Conservation (phyloP, 495 filamentous ascomycete species). For the Talaromyces trachyspermus region DNA sequence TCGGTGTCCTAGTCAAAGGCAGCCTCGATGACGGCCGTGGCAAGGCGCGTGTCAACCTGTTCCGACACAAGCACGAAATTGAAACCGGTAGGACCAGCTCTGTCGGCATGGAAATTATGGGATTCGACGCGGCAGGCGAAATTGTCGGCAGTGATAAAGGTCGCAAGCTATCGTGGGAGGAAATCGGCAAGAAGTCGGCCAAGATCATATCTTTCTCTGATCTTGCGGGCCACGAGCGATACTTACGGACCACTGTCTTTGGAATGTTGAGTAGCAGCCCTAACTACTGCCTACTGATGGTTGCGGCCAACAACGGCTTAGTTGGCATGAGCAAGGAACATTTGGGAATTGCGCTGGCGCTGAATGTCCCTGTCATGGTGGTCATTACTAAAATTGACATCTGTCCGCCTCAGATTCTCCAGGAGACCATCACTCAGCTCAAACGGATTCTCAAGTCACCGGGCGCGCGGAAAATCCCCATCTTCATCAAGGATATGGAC, state of each 20-base stretch:
- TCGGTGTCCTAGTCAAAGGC: conserved; percentile 94
- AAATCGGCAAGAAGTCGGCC: conserved; percentile 87
- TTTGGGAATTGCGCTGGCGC: conserved; percentile 84
- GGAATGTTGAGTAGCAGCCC: conserved; percentile 90
- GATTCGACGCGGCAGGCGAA: conserved; percentile 84
- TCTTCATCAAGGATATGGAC: conserved; percentile 86
- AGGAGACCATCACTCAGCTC: conserved; percentile 90
- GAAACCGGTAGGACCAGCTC: conserved; percentile 93
- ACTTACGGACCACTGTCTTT: conserved; percentile 94
- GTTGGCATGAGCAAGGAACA: conserved; percentile 99
- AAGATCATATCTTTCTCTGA: conserved; percentile 98
- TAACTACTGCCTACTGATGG: conserved; percentile 97
- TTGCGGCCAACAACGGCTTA: conserved; percentile 93
- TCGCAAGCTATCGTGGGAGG: conserved; percentile 89
- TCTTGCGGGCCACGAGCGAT: conserved; percentile 90
- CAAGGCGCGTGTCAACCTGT: conserved; percentile 91
- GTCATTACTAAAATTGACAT: conserved; percentile 99
- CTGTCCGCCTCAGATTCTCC: conserved; percentile 88
- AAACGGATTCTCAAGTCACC: conserved; percentile 88
- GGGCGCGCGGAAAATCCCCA: conserved; percentile 92
- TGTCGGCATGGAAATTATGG: conserved; percentile 98
- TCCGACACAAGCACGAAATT: conserved; percentile 95
- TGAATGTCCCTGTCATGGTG: conserved; percentile 97
- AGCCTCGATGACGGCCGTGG: conserved; percentile 91
- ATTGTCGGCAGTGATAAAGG: conserved; percentile 78